Evolutionary conservation across 2,329 filamentous ascomycete genomes (phyloP), one percentile per base, ranked within the genome.

Genomic region (Atkinsonella texensis): DNA sequence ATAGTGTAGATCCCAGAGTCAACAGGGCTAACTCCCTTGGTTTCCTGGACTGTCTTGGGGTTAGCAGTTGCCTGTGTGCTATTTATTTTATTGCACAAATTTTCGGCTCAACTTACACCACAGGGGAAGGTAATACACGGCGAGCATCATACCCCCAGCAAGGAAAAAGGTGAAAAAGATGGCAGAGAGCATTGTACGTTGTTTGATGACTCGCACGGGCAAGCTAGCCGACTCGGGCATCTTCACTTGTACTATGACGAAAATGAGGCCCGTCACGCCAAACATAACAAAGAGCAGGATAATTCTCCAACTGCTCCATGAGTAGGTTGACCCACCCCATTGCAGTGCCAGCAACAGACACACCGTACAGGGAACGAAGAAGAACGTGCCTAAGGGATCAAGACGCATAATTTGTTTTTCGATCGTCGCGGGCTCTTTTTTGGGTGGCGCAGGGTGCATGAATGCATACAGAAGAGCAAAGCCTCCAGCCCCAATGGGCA

Each of bases 311-410:
- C 67, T 70, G 40, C 61, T 65, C 79, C 79, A 83, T 0, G 67
- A 55, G 56, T 80, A 77, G 2, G 63, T 70, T 2, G 71, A 70
- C 3, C 79, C 79, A 49, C 79, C 79, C 80, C 80, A 84, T 58
- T 84, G 77, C 35, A 85, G 68, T 1, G 81, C 81, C 5, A 85
- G 67, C 3, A 85, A 65, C 39, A 84, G 74, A 55, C 73, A 80
- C 13, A 83, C 70, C 40, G 82, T 72, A 33, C 73, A 73, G 0
- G 81, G 80, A 15, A 84, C 63, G 55, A 85, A 78, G 62, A 82
- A 73, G 13, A 76, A 59, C 8, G 77, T 81, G 28, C 81, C 81
- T 1, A 82, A 60, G 0, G 77, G 78, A 52, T 84, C 80, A 47
- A 83, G 69, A 0, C 76, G 73, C 55, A 69, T 67, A 49, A 80